Evolutionary conservation across 1,139 yeast species (phyloP), one percentile per base, ranked within the genome.

Genomic region (Geotrichum australiense): DNA sequence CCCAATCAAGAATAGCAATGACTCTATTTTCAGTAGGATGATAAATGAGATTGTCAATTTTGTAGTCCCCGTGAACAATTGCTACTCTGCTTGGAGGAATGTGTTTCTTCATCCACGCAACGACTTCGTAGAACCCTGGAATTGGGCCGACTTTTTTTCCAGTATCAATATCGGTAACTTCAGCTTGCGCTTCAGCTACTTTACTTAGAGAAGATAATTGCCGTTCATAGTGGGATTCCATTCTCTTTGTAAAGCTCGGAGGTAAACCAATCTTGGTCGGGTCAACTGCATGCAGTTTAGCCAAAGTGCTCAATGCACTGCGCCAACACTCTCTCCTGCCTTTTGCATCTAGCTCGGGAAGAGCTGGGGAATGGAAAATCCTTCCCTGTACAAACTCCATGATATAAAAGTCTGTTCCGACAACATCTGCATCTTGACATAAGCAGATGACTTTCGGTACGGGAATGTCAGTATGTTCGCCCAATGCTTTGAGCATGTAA

Each of bases 391-490:
- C 66, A 51, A 72, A 78, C 52, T 76, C 76, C 83, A 78, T 78
- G 39, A 61, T 51, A 54, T 78, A 77, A 51, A 78, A 78, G 2
- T 73, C 93, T 32, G 84, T 80, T 55, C 87, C 95, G 3, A 79
- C 78, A 28, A 85, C 75, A 14, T 63, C 60, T 3, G 84, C 85
- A 37, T 70, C 69, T 42, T 70, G 69, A 45, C 80, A 78, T 23
- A 85, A 60, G 2, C 84, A 89, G 39, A 82, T 66, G 3, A 85
- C 78, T 65, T 66, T 69, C 0, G 84, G 81, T 34, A 81, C 76
- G 14, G 81, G 80, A 0, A 78, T 78, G 14, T 46, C 35, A 14
- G 50, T 47, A 37, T 48, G 41, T 24, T 54, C 59, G 22, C 44
- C 41, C 20, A 53, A 44, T 2, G 76, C 76, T 40, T 66, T 65